Percentiles rank a stretch among this genome's conserved stretches.
These are phyloP conservation scores for Stentor roeselii DNA, from an alignment of 73 alveolate species.

Conservation along the genomic window DNA sequence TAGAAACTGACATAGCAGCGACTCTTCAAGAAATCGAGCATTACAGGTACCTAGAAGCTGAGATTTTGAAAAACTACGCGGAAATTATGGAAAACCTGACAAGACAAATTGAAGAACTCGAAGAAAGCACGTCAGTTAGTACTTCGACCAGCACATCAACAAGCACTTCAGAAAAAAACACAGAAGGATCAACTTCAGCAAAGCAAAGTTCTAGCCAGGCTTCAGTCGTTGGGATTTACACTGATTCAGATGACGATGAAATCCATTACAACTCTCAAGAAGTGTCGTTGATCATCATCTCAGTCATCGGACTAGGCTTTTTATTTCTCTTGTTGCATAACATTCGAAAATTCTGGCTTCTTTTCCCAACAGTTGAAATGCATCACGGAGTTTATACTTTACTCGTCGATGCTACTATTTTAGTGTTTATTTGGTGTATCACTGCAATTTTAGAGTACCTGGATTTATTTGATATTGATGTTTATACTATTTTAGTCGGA, in stretches of 20 bases:
- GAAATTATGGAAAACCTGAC: not conserved
- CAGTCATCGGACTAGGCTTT: conserved; percentile 4
- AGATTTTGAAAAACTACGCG: not conserved
- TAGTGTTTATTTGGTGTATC: not conserved
- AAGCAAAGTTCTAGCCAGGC: too few species aligned
- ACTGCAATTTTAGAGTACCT: not conserved
- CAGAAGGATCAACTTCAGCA: too few species aligned
- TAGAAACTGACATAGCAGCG: not conserved
- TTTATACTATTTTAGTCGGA: not conserved
- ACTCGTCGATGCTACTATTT: not conserved
- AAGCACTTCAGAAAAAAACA: too few species aligned
- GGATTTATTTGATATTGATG: not conserved
- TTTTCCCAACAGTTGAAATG: not conserved
- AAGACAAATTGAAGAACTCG: not conserved
- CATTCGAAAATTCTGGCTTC: not conserved
- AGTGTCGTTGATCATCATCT: not conserved
- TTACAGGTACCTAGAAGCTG: not conserved
- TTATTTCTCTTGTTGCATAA: not conserved
- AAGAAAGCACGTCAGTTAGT: not conserved
- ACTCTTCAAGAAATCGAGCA: not conserved
- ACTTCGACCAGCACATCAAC: too few species aligned
- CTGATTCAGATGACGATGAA: not conserved
- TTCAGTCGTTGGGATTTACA: not conserved
- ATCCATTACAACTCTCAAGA: not conserved
- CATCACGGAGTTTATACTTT: conserved; percentile 9